A percentile compares a stretch with the other conserved stretches of the same genome.
These are phyloP conservation scores for Solanum sitiens DNA, from an alignment of 257 asterid species.

Conservation along the genomic window DNA sequence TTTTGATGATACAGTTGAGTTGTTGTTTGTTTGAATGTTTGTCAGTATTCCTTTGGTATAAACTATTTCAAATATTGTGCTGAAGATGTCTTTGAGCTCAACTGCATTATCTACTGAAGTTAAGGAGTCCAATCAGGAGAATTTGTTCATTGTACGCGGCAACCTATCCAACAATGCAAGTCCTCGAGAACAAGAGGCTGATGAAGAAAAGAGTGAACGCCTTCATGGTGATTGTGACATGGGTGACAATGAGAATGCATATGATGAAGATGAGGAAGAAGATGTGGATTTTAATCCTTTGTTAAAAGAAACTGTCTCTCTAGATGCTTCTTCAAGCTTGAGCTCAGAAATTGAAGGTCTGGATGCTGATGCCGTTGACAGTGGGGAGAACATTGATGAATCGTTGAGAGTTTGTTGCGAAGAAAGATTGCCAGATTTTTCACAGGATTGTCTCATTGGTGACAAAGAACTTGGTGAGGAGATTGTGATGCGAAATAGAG, in stretches of 20 bases:
- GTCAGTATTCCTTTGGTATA: background rate
- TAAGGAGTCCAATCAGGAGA: background rate
- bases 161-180: slow-evolving; percentile 5
- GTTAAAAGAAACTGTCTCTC: slow-evolving; percentile 46
- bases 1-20: background rate
- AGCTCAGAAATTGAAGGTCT: slow-evolving; percentile 84
- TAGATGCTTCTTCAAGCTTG: slow-evolving; percentile 83
- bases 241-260: slow-evolving; percentile 14
- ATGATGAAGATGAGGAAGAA: slow-evolving; percentile 66
- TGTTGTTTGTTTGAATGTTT: background rate
- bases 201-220: slow-evolving; percentile 15
- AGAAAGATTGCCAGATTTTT: slow-evolving; percentile 7
- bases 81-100: slow-evolving; percentile 1
- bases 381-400: slow-evolving; percentile 24
- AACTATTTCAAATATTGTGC: background rate
- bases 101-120: background rate
- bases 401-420: slow-evolving; percentile 8
- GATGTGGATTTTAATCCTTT: slow-evolving; percentile 87
- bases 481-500: slow-evolving; percentile 28
- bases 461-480: slow-evolving; percentile 51
- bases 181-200: slow-evolving; percentile 23
- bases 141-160: background rate
- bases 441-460: slow-evolving; percentile 24
- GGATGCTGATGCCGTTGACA: slow-evolving; percentile 57
- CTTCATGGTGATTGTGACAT: slow-evolving; percentile 14